phyloP scores from a whole-genome alignment of 306 rosid genomes.

The Castanea sativa region DNA sequence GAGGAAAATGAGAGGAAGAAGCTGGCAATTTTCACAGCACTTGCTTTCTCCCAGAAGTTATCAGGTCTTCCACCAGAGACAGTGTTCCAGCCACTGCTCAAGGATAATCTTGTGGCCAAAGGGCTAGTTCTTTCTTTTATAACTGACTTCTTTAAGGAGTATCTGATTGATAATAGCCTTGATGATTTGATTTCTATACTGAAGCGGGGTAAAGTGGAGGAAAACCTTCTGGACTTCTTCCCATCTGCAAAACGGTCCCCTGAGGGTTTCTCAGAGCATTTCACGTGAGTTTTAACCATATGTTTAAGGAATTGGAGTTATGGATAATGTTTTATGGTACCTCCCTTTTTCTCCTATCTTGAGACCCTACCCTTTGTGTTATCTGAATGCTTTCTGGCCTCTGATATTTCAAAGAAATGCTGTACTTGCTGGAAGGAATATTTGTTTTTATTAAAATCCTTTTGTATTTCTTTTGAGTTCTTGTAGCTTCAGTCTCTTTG shows the following conservation, averaged over 20 bases:
- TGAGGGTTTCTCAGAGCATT: constrained; percentile 92
- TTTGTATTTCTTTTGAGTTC: not conserved
- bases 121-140: constrained; percentile 94
- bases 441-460: not conserved
- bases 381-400: not conserved
- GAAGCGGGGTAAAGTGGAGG: constrained; percentile 96
- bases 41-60: constrained; percentile 97
- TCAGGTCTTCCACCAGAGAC: constrained; percentile 99
- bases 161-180: constrained; percentile 89
- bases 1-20: constrained; percentile 99
- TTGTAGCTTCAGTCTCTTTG: not conserved
- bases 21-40: constrained; percentile 99
- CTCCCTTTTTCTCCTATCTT: not conserved
- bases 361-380: not conserved
- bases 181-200: constrained; percentile 96
- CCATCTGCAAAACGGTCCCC: constrained; percentile 84
- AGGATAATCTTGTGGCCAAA: constrained; percentile 98
- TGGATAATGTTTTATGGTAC: not conserved
- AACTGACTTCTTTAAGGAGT: constrained; percentile 96
- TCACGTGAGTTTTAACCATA: constrained; percentile 56
- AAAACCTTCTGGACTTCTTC: constrained; percentile 79
- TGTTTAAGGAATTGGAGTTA: not conserved
- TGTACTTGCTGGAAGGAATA: not conserved
- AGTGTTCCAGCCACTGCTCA: constrained; percentile 94
- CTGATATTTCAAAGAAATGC: not conserved